Evolutionary conservation across 2,329 filamentous ascomycete genomes (phyloP).

Genomic region (Sarocladium oryzae): DNA sequence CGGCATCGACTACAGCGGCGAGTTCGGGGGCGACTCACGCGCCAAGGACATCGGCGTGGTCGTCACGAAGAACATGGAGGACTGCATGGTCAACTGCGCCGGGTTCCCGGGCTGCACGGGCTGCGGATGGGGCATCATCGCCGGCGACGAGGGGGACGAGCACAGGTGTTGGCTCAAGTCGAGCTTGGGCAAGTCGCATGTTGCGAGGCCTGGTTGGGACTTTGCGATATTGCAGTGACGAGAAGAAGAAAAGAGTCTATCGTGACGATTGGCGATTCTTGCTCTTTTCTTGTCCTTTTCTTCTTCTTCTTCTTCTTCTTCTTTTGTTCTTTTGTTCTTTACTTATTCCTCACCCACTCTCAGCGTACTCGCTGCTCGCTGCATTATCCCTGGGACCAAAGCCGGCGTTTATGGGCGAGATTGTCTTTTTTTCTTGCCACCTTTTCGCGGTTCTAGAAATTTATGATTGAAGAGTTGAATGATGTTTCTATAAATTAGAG

Average conservation of each 20-base stretch:
- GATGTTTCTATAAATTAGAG: background rate
- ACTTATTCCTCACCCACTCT: too few species aligned
- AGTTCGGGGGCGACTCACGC: slow-evolving; percentile 18
- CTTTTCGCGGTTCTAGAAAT: background rate
- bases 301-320: background rate
- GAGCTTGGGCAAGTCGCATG: slow-evolving; percentile 24
- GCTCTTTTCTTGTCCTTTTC: background rate
- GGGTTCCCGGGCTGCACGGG: slow-evolving; percentile 32
- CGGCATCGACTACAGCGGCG: slow-evolving; percentile 35
- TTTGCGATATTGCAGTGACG: slow-evolving; percentile 33
- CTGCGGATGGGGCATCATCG: slow-evolving; percentile 37
- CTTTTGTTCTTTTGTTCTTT: too few species aligned
- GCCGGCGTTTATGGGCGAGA: slow-evolving; percentile 2
- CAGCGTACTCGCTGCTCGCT: too few species aligned
- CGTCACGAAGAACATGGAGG: slow-evolving; percentile 31
- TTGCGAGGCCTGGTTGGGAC: slow-evolving; percentile 31
- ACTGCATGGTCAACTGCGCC: slow-evolving; percentile 39
- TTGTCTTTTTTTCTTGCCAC: background rate
- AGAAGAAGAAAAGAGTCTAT: background rate
- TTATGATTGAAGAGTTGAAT: background rate
- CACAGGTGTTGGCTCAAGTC: slow-evolving; percentile 40
- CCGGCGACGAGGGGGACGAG: slow-evolving; percentile 30
- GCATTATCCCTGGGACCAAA: too few species aligned
- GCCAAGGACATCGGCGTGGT: slow-evolving; percentile 29
- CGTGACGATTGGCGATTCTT: background rate